These are phyloP conservation scores for Trypanosoma platydactyli DNA, from an alignment of 208 protist species.

Conservation along the genomic window DNA sequence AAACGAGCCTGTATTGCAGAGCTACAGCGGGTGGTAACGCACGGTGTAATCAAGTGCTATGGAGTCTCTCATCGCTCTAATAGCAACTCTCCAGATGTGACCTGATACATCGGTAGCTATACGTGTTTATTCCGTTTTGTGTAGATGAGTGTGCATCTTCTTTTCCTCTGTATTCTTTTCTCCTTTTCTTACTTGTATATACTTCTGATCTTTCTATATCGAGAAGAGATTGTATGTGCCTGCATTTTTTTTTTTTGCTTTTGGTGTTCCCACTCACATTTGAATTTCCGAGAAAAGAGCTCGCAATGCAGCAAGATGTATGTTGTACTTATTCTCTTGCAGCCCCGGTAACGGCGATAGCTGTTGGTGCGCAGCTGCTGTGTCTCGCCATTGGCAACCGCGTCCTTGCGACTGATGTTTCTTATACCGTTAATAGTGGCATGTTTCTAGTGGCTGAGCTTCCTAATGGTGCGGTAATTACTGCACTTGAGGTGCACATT, in stretches of 20 bases:
- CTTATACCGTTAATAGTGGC: neutral
- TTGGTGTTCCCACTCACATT: neutral
- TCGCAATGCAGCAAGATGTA: neutral
- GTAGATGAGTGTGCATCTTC: neutral
- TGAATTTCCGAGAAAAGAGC: neutral
- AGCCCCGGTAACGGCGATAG: constrained; percentile 45
- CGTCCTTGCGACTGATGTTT: constrained; percentile 17
- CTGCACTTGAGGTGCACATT: constrained; percentile 22
- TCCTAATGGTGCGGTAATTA: constrained; percentile 36
- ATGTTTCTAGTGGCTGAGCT: constrained; percentile 13
- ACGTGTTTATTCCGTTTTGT: neutral
- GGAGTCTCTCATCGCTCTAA: neutral
- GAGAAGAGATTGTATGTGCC: neutral
- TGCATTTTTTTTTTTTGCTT: too few species aligned
- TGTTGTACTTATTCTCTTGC: constrained; percentile 7
- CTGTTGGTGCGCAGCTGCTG: constrained; percentile 8
- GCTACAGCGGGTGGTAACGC: constrained; percentile 26
- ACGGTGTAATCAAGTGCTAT: constrained; percentile 38
- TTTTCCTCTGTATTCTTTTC: neutral
- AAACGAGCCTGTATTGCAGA: constrained; percentile 30
- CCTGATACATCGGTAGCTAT: neutral
- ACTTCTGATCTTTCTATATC: neutral
- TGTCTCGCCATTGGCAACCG: constrained; percentile 47
- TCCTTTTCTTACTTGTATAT: neutral
- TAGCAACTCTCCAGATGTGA: too few species aligned